phyloP scores from a whole-genome alignment of 257 asterid species.

The Nyctanthes arbortristis region DNA sequence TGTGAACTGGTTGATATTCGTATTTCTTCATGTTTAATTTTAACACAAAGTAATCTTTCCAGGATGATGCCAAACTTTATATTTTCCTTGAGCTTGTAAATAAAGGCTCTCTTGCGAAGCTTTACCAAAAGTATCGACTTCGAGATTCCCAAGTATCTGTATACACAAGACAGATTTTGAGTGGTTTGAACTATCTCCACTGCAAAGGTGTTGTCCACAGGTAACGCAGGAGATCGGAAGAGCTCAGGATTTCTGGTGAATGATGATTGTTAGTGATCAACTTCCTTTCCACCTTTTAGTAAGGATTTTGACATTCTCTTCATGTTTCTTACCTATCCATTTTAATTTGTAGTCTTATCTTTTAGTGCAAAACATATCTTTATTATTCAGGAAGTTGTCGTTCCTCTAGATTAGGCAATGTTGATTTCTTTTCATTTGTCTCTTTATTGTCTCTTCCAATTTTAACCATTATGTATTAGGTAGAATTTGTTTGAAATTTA shows the following conservation, averaged over 20 bases:
- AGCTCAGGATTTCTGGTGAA: constrained; percentile 16
- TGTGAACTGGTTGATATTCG: constrained; percentile 14
- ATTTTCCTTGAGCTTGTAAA: constrained; percentile 63
- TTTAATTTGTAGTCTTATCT: constrained; percentile 3
- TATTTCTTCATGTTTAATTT: constrained; percentile 6
- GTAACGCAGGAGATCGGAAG: constrained; percentile 31
- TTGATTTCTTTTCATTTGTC: background rate
- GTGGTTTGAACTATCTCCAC: constrained; percentile 64
- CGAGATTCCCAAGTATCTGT: constrained; percentile 60
- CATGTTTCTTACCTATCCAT: background rate
- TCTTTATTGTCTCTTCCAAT: constrained; percentile 8
- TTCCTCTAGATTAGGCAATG: background rate
- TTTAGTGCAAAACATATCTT: constrained; percentile 12
- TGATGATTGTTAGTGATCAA: constrained; percentile 2
- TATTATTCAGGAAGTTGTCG: constrained; percentile 5
- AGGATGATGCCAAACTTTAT: constrained; percentile 54
- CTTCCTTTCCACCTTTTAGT: background rate
- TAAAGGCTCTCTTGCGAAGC: constrained; percentile 59
- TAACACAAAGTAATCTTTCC: constrained; percentile 16
- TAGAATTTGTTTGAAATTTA: constrained; percentile 15
- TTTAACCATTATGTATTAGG: background rate
- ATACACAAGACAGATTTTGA: constrained; percentile 64
- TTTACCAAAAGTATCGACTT: constrained; percentile 48
- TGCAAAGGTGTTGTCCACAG: constrained; percentile 61
- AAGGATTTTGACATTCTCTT: constrained; percentile 2